Conservation (phyloP, 2,329 filamentous ascomycete species). For the Pestalotiopsis sp. region DNA sequence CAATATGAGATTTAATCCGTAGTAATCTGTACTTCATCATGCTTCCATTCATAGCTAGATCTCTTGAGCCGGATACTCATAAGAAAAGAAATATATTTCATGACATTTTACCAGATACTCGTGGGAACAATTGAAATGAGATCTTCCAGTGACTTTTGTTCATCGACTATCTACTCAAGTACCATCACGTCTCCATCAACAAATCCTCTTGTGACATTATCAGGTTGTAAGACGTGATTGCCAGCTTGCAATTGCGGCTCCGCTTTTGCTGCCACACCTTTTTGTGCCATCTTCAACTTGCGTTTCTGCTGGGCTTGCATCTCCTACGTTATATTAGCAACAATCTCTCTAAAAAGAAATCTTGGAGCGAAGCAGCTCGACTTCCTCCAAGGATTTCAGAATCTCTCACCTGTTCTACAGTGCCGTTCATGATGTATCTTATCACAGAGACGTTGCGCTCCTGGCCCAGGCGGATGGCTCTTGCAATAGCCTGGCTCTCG, state of each 20-base stretch:
- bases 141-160: neutral
- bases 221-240: no score
- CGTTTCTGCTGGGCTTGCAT: conserved; percentile 10
- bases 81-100: neutral
- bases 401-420: conserved; percentile 45
- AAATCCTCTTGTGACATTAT: neutral
- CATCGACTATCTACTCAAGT: neutral
- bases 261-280: neutral
- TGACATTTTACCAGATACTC: neutral
- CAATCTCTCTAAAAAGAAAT: neutral
- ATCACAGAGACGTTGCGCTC: conserved; percentile 42
- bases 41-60: neutral
- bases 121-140: neutral
- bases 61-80: neutral
- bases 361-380: neutral
- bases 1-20: neutral
- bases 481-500: conserved; percentile 53
- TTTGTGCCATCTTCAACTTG: conserved; percentile 10
- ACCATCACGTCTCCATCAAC: neutral
- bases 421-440: conserved; percentile 45
- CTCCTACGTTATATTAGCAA: neutral
- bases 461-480: conserved; percentile 51
- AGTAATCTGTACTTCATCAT: neutral
- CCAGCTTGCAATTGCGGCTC: no score
- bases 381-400: no score